Conservation (phyloP, 2,329 filamentous ascomycete species). For the Pleomassaria siparia region DNA sequence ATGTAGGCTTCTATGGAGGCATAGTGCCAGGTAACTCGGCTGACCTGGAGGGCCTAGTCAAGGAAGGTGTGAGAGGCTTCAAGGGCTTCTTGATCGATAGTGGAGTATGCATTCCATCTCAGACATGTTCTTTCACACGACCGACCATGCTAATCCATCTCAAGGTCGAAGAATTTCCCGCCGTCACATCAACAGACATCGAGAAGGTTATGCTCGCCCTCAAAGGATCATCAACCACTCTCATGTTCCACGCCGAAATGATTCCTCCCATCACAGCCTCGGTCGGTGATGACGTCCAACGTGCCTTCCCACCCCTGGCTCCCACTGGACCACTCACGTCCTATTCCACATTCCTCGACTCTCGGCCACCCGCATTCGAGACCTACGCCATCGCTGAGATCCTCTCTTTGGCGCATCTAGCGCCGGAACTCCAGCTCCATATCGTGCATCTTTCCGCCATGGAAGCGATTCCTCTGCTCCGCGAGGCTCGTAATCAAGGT, state of each 20-base stretch:
- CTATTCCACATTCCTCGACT: slow-evolving; percentile 90
- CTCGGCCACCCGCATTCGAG: slow-evolving; percentile 85
- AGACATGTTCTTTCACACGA: neutral
- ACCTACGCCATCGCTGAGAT: slow-evolving; percentile 89
- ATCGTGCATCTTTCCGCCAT: slow-evolving; percentile 93
- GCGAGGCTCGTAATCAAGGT: slow-evolving; percentile 69
- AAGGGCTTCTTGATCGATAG: slow-evolving; percentile 98
- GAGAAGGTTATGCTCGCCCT: slow-evolving; percentile 77
- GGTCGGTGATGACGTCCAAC: slow-evolving; percentile 74
- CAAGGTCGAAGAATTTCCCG: slow-evolving; percentile 92
- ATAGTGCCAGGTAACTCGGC: slow-evolving; percentile 85
- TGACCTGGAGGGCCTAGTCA: slow-evolving; percentile 75
- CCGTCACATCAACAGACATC: slow-evolving; percentile 79
- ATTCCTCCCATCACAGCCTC: slow-evolving; percentile 82
- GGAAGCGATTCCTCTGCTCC: slow-evolving; percentile 80
- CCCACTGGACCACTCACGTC: slow-evolving; percentile 72
- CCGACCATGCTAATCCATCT: slow-evolving; percentile 18
- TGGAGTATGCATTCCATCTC: slow-evolving; percentile 65
- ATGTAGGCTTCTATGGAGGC: slow-evolving; percentile 97
- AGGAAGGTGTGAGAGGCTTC: slow-evolving; percentile 88
- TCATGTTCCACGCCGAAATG: slow-evolving; percentile 99
- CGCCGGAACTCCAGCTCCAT: slow-evolving; percentile 81
- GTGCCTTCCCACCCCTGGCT: slow-evolving; percentile 67
- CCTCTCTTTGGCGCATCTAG: slow-evolving; percentile 74
- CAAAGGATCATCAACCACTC: slow-evolving; percentile 77